Conservation (phyloP, 345 rosid genomes). For the Boechera divaricarpa region DNA sequence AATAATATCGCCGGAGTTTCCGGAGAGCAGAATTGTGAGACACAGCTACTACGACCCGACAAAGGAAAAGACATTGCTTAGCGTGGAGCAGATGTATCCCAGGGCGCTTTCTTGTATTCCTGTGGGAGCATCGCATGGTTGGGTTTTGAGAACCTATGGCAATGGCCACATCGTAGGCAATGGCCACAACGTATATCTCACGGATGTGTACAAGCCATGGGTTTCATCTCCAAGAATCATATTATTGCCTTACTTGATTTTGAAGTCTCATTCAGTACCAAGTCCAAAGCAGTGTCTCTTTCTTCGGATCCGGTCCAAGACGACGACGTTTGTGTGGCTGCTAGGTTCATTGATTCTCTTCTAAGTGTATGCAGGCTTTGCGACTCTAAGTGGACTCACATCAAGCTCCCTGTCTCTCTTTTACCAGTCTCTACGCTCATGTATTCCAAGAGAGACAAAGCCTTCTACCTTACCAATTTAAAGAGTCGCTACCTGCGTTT, state of each 20-base stretch:
- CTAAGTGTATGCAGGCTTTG: background rate
- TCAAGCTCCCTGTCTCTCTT: background rate
- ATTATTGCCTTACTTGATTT: background rate
- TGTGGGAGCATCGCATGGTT: too few species aligned
- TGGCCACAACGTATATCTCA: too few species aligned
- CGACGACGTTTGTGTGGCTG: conserved; percentile 6
- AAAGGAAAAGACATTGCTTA: too few species aligned
- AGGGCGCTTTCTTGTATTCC: too few species aligned
- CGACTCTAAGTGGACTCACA: conserved; percentile 25
- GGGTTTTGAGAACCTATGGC: too few species aligned
- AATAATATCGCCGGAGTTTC: too few species aligned
- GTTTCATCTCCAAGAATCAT: conserved; percentile 17
- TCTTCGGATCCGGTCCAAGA: conserved; percentile 18
- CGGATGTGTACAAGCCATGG: background rate
- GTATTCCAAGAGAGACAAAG: conserved; percentile 26
- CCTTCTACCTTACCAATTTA: conserved; percentile 16
- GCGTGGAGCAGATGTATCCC: too few species aligned
- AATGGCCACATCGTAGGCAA: too few species aligned
- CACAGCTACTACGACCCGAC: too few species aligned
- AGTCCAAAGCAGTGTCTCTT: background rate
- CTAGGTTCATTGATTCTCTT: conserved; percentile 11
- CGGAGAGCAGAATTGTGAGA: too few species aligned
- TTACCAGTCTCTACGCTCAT: conserved; percentile 22
- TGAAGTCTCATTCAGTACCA: background rate
- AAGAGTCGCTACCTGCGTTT: conserved; percentile 26